These are phyloP conservation scores for Coemansia reversa DNA, from an alignment of 192 early-diverging fungal species.

Conservation along the genomic window DNA sequence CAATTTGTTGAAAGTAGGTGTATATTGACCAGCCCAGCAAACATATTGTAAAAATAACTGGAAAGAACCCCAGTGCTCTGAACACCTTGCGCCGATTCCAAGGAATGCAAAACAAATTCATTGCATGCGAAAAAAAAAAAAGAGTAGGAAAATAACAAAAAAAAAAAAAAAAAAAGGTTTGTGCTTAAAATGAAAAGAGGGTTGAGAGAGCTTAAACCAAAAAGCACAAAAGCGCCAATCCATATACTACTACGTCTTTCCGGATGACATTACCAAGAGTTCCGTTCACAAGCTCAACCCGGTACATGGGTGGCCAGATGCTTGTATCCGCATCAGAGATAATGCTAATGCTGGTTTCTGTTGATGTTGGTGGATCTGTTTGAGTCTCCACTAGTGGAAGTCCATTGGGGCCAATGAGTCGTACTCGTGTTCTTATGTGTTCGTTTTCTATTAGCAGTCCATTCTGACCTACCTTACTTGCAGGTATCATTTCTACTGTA, in stretches of 20 bases:
- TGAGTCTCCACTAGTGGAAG: conserved; percentile 24
- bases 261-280: background rate
- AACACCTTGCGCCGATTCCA: conserved; percentile 43
- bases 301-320: conserved; percentile 21
- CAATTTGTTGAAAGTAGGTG: conserved; percentile 14
- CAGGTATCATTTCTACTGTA: conserved; percentile 4
- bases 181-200: background rate
- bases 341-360: background rate
- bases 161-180: background rate
- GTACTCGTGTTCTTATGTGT: conserved; percentile 29
- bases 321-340: background rate
- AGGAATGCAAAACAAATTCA: conserved; percentile 5
- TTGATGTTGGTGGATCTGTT: background rate
- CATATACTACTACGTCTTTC: background rate
- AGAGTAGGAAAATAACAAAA: conserved; percentile 6
- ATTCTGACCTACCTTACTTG: conserved; percentile 2
- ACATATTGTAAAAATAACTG: conserved; percentile 37
- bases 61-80: conserved; percentile 39
- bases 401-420: conserved; percentile 51
- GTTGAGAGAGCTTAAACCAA: background rate
- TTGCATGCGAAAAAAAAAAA: background rate
- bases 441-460: conserved; percentile 30
- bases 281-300: conserved; percentile 27
- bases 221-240: background rate
- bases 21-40: conserved; percentile 46